phyloP scores from a whole-genome alignment of 768 basidiomycete species.

The Podaxis rugospora region DNA sequence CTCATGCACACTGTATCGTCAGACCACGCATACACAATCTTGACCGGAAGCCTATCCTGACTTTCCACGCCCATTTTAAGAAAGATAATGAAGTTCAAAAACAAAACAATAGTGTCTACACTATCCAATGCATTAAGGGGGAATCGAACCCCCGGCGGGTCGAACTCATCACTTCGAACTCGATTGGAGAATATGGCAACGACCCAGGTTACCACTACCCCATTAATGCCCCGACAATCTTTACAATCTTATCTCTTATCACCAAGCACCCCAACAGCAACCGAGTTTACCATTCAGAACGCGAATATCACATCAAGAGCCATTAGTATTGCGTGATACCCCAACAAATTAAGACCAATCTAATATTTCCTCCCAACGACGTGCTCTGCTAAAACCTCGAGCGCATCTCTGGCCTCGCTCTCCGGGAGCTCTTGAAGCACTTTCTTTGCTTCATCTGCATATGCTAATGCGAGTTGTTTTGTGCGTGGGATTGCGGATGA shows the following conservation, averaged over 20 bases:
- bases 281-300: background rate
- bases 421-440: conserved; percentile 70
- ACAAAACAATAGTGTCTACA: too few species aligned
- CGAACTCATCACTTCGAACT: background rate
- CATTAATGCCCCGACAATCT: conserved; percentile 8
- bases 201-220: conserved; percentile 17
- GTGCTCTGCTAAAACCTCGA: conserved; percentile 72
- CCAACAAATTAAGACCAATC: background rate
- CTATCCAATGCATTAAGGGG: background rate
- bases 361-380: conserved; percentile 55
- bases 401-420: conserved; percentile 74
- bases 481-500: conserved; percentile 84
- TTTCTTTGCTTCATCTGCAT: conserved; percentile 77
- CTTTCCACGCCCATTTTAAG: too few species aligned
- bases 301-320: background rate
- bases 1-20: too few species aligned
- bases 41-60: too few species aligned
- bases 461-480: conserved; percentile 67
- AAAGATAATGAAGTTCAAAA: too few species aligned
- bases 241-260: too few species aligned
- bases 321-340: background rate
- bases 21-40: too few species aligned
- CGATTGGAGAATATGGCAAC: too few species aligned
- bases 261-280: too few species aligned
- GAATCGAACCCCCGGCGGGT: conserved; percentile 1